A percentile compares a stretch with the other conserved stretches of the same genome.
Conservation (phyloP, 257 asterid genomes). For the Ocimum tenuiflorum region DNA sequence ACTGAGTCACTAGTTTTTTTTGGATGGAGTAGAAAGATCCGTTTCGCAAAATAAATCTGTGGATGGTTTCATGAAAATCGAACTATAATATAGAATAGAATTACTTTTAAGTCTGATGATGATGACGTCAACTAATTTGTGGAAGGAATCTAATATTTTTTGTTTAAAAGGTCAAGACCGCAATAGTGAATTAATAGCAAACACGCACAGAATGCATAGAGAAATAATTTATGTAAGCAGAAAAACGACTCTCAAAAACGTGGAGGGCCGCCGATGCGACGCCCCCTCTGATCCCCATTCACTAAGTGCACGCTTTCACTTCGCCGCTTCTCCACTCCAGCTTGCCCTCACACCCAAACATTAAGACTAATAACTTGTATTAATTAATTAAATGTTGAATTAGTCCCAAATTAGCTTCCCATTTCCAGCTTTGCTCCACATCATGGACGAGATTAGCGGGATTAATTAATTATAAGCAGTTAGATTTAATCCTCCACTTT, state of each 20-base stretch:
- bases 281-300: not conserved
- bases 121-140: not conserved
- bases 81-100: too few relatives aligned
- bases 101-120: too few relatives aligned
- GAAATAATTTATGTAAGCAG: not conserved
- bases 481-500: not conserved
- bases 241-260: conserved; percentile 14
- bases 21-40: too few relatives aligned
- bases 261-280: conserved; percentile 14
- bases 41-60: too few relatives aligned
- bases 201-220: not conserved
- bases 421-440: not conserved
- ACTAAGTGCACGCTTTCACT: not conserved
- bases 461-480: not conserved
- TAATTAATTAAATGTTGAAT: not conserved
- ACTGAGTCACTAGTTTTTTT: too few relatives aligned
- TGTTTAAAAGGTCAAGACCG: not conserved
- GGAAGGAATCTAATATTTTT: not conserved
- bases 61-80: too few relatives aligned
- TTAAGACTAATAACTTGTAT: too few relatives aligned
- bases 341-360: not conserved
- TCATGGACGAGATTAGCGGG: not conserved
- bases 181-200: too few relatives aligned
- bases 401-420: not conserved
- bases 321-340: conserved; percentile 17